These are phyloP conservation scores for Dendryphion nanum DNA, from an alignment of 2,329 filamentous ascomycete genomes.

Conservation along the genomic window DNA sequence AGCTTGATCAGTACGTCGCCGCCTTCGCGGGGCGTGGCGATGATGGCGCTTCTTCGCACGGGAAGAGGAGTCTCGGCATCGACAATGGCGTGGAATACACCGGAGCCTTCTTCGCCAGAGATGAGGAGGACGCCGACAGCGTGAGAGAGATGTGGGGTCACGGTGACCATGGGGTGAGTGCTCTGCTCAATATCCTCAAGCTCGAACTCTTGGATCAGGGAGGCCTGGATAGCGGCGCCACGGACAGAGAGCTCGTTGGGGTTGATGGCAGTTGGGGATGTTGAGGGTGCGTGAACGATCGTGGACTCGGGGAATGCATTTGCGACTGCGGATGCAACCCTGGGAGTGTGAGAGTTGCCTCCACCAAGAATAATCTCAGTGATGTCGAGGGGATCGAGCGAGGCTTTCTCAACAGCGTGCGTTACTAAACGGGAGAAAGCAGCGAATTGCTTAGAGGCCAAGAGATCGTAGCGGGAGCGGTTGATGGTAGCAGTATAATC, in stretches of 20 bases:
- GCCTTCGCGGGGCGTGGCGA: constrained; percentile 72
- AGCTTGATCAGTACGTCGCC: constrained; percentile 88
- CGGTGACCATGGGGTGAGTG: constrained; percentile 91
- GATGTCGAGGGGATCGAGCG: constrained; percentile 86
- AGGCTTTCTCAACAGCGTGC: constrained; percentile 85
- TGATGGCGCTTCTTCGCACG: constrained; percentile 78
- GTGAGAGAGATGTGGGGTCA: constrained; percentile 84
- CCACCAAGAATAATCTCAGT: constrained; percentile 93
- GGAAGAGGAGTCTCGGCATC: constrained; percentile 86
- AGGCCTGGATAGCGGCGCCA: constrained; percentile 93
- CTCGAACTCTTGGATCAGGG: constrained; percentile 91
- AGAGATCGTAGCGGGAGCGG: constrained; percentile 86
- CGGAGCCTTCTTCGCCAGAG: constrained; percentile 57
- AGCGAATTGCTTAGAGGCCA: constrained; percentile 81
- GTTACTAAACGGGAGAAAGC: constrained; percentile 85
- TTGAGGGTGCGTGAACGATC: constrained; percentile 77
- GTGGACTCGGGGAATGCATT: constrained; percentile 80
- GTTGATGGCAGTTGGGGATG: constrained; percentile 76
- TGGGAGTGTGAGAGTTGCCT: constrained; percentile 89
- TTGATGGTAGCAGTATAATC: constrained; percentile 94
- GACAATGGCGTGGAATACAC: constrained; percentile 78
- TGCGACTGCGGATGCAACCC: constrained; percentile 79
- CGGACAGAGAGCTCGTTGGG: constrained; percentile 86
- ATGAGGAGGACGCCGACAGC: constrained; percentile 82
- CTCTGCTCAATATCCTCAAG: constrained; percentile 91